Evolutionary conservation across 2,329 filamentous ascomycete species (phyloP), one percentile per base, ranked within the genome.

Genomic region (Botrytis porri): DNA sequence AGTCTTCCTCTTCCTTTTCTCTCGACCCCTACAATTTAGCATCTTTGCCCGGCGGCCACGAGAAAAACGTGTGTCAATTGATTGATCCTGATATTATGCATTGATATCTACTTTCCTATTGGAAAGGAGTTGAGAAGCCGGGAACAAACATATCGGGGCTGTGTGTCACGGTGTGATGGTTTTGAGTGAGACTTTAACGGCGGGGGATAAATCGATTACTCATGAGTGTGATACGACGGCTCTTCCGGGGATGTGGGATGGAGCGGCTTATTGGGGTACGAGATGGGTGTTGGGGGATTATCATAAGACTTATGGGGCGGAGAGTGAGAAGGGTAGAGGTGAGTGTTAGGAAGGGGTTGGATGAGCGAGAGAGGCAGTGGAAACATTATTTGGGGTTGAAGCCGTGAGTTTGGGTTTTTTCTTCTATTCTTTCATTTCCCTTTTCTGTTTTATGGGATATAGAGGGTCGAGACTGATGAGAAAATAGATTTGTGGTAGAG

Each of bases 151-250:
- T 5, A 79, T 87, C 37, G 85, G 82, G 0, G 86, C 86, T 8
- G 82, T 88, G 5, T 88, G 86, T 75, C 86, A 88, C 77, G 86
- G 86, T 59, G 85, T 87, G 67, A 84, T 86, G 83, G 83, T 84
- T 29, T 80, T 88, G 5, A 83, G 84, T 25, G 81, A 84, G 66
- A 81, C 85, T 12, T 83, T 81, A 74, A 59, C 43, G 25, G 48
- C 7, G 48, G 54, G 7, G 4, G 8, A 69, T 8, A 83, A 81
- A 74, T 86, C 85, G 73, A 80, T 87, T 5, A 79, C 88, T 37
- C 81, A 84, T 69, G 83, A 85, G 43, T 85, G 83, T 74, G 78
- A 76, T 5, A 88, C 86, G 9, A 87, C 86, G 0, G 83, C 86
- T 0, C 79, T 88, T 62, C 86, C 86, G 0, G 82, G 82, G 0